A percentile compares a stretch with the other conserved stretches of the same genome.
These are phyloP conservation scores for Tylopilus subfusipes DNA, from an alignment of 768 basidiomycete genomes.

Conservation along the genomic window DNA sequence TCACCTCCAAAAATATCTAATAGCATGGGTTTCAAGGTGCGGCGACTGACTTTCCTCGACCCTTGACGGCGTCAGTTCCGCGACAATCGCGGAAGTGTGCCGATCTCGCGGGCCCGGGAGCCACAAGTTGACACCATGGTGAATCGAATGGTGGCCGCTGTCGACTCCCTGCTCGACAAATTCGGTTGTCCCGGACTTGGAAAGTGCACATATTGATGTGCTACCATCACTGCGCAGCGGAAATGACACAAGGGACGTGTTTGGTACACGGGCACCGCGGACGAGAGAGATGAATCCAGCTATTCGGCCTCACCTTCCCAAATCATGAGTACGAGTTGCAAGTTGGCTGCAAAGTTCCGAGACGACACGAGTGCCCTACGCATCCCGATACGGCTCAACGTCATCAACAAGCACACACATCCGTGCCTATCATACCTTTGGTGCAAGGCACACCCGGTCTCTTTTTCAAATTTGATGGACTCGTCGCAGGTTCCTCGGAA, in stretches of 20 bases:
- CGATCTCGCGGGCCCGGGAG: not conserved
- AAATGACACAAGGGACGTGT: not conserved
- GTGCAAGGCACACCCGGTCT: conserved; percentile 1
- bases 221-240: conserved; percentile 1
- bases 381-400: not conserved
- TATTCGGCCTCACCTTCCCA: not conserved
- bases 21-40: not conserved
- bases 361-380: not conserved
- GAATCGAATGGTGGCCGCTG: not conserved
- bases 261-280: not conserved
- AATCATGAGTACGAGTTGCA: not conserved
- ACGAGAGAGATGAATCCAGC: not conserved
- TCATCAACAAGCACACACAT: not conserved
- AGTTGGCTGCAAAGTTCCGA: not conserved
- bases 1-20: not conserved
- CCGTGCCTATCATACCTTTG: not conserved
- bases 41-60: not conserved
- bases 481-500: not conserved
- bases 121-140: not conserved
- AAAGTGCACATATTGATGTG: not conserved
- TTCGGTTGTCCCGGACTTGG: not conserved
- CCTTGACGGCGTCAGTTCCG: not conserved
- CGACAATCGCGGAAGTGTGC: not conserved
- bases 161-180: not conserved
- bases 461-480: not conserved